Evolutionary conservation across 108 stramenopile species (phyloP).

Genomic region (Skeletonema menzelii): DNA sequence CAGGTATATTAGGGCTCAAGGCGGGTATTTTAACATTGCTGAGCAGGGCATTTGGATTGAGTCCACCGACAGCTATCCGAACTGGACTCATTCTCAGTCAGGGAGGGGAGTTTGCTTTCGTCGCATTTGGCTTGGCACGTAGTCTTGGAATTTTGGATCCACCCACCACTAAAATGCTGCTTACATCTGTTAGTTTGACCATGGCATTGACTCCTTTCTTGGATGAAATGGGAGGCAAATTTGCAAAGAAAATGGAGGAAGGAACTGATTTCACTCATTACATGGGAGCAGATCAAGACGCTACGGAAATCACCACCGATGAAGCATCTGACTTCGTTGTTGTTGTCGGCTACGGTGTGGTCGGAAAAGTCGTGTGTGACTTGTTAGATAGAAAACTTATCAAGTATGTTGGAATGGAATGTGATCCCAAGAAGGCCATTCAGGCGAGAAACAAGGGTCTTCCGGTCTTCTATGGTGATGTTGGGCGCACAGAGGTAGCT

Average conservation of each 20-base stretch:
- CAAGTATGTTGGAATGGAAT: slow-evolving; percentile 93
- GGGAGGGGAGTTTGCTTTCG: slow-evolving; percentile 98
- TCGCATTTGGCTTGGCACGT: slow-evolving; percentile 92
- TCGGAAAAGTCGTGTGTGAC: slow-evolving; percentile 95
- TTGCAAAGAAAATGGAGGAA: slow-evolving; percentile 84
- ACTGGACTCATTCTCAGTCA: slow-evolving; percentile 91
- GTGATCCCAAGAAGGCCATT: slow-evolving; percentile 92
- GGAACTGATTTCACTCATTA: slow-evolving; percentile 88
- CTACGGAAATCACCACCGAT: slow-evolving; percentile 86
- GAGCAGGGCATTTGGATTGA: slow-evolving; percentile 81
- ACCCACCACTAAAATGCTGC: slow-evolving; percentile 82
- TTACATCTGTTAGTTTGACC: slow-evolving; percentile 93
- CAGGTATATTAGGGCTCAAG: slow-evolving; percentile 87
- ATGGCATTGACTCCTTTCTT: slow-evolving; percentile 94
- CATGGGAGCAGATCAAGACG: slow-evolving; percentile 87
- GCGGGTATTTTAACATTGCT: slow-evolving; percentile 70
- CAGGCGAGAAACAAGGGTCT: slow-evolving; percentile 92
- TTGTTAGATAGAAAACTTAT: slow-evolving; percentile 92
- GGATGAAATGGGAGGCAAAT: slow-evolving; percentile 58
- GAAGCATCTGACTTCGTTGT: slow-evolving; percentile 83
- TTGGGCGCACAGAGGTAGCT: slow-evolving; percentile 89
- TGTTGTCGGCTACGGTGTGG: slow-evolving; percentile 94
- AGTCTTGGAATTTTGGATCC: slow-evolving; percentile 78
- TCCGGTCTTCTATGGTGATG: slow-evolving; percentile 96
- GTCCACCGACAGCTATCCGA: slow-evolving; percentile 78